phyloP scores from a whole-genome alignment of 305 asterid genomes.

The Fraxinus platypoda region DNA sequence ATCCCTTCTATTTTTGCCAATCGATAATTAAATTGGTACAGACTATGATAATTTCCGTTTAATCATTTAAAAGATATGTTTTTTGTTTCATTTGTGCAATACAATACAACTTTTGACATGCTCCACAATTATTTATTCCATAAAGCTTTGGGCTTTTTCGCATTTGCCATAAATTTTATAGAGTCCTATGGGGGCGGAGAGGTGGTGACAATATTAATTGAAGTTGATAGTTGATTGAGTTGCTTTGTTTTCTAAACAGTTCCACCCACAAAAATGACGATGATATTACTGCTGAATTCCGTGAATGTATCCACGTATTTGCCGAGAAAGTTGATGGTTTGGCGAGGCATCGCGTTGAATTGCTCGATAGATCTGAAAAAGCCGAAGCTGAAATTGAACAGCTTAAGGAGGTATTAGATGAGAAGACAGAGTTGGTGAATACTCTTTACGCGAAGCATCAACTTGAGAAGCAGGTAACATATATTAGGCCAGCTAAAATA shows the following conservation, averaged over 20 bases:
- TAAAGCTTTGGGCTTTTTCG: not conserved
- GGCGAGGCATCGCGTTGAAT: slow-evolving; percentile 63
- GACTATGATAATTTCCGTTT: not conserved
- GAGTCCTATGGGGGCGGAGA: not conserved
- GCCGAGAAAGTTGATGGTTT: slow-evolving; percentile 75
- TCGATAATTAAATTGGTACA: not conserved
- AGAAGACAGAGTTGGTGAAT: slow-evolving; percentile 71
- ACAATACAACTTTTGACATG: not conserved
- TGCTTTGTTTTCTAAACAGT: slow-evolving; percentile 35
- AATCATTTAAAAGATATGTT: not conserved
- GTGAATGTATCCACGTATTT: slow-evolving; percentile 70
- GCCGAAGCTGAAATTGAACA: slow-evolving; percentile 64
- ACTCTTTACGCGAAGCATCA: slow-evolving; percentile 75
- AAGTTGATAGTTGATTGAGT: slow-evolving; percentile 18
- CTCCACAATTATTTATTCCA: not conserved
- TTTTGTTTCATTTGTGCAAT: not conserved
- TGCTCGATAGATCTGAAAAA: slow-evolving; percentile 69
- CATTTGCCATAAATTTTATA: not conserved
- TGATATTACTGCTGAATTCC: slow-evolving; percentile 67
- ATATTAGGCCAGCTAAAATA: not conserved
- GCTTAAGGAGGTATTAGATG: slow-evolving; percentile 71
- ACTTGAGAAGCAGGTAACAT: slow-evolving; percentile 86
- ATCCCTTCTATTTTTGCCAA: not conserved
- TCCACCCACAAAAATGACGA: slow-evolving; percentile 60
- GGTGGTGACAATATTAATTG: slow-evolving; percentile 12